Evolutionary conservation across 2,329 filamentous ascomycete genomes (phyloP).

Genomic region (Geoglossum cookeanum): DNA sequence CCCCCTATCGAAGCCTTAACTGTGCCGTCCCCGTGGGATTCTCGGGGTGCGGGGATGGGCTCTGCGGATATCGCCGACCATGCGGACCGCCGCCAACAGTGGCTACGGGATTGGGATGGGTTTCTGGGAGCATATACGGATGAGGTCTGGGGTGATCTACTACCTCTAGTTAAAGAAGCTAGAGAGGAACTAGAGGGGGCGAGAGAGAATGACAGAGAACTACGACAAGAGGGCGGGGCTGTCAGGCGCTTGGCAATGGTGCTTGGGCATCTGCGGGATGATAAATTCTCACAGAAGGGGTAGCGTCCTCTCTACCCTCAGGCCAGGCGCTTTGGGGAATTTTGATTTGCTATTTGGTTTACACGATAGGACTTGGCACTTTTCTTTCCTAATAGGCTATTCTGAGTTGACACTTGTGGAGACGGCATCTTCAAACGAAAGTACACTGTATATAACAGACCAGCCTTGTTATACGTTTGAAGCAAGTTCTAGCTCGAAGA

Average conservation of each 20-base stretch:
- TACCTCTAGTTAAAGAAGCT: conserved; percentile 36
- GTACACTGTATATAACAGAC: too few species aligned
- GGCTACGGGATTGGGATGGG: conserved; percentile 36
- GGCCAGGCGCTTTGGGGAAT: too few species aligned
- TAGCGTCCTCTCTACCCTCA: neutral
- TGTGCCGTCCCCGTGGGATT: conserved; percentile 10
- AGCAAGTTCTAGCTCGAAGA: too few species aligned
- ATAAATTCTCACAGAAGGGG: neutral
- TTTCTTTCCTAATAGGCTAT: too few species aligned
- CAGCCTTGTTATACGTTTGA: too few species aligned
- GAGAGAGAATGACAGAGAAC: conserved; percentile 1
- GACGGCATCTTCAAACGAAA: too few species aligned
- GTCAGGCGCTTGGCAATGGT: neutral
- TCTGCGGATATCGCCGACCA: conserved; percentile 6
- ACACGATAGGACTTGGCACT: too few species aligned
- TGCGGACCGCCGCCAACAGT: conserved; percentile 19
- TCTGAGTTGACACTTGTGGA: too few species aligned
- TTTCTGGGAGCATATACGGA: conserved; percentile 39
- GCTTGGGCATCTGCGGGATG: neutral
- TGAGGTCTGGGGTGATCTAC: conserved; percentile 49
- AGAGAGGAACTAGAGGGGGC: conserved; percentile 32
- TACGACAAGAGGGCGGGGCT: neutral
- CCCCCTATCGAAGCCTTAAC: neutral
- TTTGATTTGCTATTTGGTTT: too few species aligned
- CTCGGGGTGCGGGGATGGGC: conserved; percentile 4